A percentile compares a stretch with the other conserved stretches of the same genome.
Evolutionary conservation across 257 asterid species (phyloP).

Genomic region (Solanum virginianum): DNA sequence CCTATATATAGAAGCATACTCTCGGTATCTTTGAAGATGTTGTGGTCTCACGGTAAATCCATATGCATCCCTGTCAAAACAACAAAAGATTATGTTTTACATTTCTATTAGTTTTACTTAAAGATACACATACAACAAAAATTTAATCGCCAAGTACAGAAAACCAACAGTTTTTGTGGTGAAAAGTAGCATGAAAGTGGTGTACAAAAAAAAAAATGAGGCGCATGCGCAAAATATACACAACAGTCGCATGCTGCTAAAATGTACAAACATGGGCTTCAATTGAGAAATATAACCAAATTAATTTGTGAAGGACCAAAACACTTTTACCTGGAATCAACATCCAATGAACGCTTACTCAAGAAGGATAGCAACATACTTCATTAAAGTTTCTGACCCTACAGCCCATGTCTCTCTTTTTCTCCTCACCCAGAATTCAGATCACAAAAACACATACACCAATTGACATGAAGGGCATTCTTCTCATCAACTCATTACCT

Average conservation of each 20-base stretch:
- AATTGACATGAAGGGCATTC: background rate
- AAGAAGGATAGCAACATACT: slow-evolving; percentile 96
- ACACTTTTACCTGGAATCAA: slow-evolving; percentile 68
- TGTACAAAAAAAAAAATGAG: background rate
- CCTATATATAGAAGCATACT: slow-evolving; percentile 70
- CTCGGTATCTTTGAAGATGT: slow-evolving; percentile 59
- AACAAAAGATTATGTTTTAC: background rate
- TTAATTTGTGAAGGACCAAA: background rate
- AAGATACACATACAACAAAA: background rate
- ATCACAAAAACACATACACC: slow-evolving; percentile 17
- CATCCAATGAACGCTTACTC: slow-evolving; percentile 85
- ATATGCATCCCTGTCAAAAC: slow-evolving; percentile 78
- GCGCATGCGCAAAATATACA: background rate
- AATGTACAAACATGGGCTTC: background rate
- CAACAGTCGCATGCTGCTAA: background rate
- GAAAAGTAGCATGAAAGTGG: background rate
- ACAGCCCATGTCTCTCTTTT: slow-evolving; percentile 58
- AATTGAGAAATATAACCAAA: background rate
- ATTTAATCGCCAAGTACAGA: background rate
- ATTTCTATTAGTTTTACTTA: background rate
- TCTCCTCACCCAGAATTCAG: slow-evolving; percentile 19
- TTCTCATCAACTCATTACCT: background rate
- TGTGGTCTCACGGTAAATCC: slow-evolving; percentile 99
- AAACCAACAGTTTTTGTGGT: background rate
- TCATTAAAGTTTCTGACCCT: slow-evolving; percentile 28